phyloP scores from a whole-genome alignment of 108 stramenopile genomes.

The Fistulifera pelliculosa region DNA sequence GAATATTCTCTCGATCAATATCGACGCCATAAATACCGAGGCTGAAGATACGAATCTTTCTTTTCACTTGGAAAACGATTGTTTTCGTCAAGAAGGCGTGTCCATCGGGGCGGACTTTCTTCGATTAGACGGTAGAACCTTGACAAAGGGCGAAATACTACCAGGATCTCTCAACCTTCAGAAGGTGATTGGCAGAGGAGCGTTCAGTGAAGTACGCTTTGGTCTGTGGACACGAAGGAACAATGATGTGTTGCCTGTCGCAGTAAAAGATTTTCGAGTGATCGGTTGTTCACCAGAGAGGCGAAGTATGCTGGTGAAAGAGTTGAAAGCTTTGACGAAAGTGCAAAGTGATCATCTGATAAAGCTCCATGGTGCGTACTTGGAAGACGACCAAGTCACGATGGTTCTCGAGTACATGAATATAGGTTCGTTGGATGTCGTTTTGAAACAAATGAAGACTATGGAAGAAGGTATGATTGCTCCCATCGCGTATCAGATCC shows the following conservation, averaged over 20 bases:
- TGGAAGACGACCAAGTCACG: constrained; percentile 42
- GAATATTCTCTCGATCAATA: too few relatives aligned
- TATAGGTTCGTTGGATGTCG: constrained; percentile 45
- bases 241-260: constrained; percentile 10
- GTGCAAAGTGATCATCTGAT: constrained; percentile 58
- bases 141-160: constrained; percentile 24
- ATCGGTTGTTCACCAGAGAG: constrained; percentile 16
- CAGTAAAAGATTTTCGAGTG: constrained; percentile 34
- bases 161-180: constrained; percentile 3
- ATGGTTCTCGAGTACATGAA: constrained; percentile 81
- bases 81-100: constrained; percentile 62
- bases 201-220: constrained; percentile 48
- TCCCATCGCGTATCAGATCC: constrained; percentile 63
- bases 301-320: constrained; percentile 57
- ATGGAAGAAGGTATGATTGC: constrained; percentile 55
- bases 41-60: background rate
- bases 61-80: background rate
- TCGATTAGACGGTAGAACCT: constrained; percentile 50
- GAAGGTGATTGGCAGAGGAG: constrained; percentile 44
- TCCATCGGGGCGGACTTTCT: constrained; percentile 73
- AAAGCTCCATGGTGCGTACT: constrained; percentile 62
- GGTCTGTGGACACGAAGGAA: constrained; percentile 22
- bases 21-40: too few relatives aligned
- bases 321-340: constrained; percentile 47
- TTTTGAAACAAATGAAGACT: constrained; percentile 1